Conservation (phyloP, 148 eudicot species). For the Vaccinium myrtillus region DNA sequence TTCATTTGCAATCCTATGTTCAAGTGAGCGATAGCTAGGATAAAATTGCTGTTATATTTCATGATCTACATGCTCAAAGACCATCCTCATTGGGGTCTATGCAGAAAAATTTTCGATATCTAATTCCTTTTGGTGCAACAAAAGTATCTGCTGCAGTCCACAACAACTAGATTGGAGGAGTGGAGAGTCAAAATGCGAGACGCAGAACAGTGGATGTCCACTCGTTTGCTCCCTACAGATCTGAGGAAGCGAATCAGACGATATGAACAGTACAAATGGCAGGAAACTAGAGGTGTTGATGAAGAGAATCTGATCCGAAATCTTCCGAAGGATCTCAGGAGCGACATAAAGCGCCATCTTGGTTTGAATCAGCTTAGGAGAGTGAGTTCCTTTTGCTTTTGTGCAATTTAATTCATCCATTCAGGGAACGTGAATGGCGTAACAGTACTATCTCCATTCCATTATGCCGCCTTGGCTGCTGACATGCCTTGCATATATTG, state of each 20-base stretch:
- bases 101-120: background rate
- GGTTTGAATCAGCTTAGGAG: slow-evolving; percentile 74
- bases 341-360: slow-evolving; percentile 94
- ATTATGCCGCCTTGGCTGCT: background rate
- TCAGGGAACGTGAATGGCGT: no score
- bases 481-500: background rate
- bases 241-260: slow-evolving; percentile 84
- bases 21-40: background rate
- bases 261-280: slow-evolving; percentile 92
- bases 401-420: background rate
- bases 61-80: background rate
- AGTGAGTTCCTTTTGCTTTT: slow-evolving; percentile 38
- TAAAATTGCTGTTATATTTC: background rate
- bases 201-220: slow-evolving; percentile 97
- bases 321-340: slow-evolving; percentile 88
- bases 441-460: no score
- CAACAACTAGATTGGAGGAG: slow-evolving; percentile 81
- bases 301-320: slow-evolving; percentile 68
- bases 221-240: slow-evolving; percentile 73
- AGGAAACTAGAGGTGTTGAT: slow-evolving; percentile 88
- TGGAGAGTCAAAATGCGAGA: slow-evolving; percentile 88
- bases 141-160: slow-evolving; percentile 90
- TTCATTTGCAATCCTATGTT: background rate
- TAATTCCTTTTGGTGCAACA: slow-evolving; percentile 28
- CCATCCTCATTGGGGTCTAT: background rate